Evolutionary conservation across 805 yeast species (phyloP).

Genomic region (Myxozyma geophila): DNA sequence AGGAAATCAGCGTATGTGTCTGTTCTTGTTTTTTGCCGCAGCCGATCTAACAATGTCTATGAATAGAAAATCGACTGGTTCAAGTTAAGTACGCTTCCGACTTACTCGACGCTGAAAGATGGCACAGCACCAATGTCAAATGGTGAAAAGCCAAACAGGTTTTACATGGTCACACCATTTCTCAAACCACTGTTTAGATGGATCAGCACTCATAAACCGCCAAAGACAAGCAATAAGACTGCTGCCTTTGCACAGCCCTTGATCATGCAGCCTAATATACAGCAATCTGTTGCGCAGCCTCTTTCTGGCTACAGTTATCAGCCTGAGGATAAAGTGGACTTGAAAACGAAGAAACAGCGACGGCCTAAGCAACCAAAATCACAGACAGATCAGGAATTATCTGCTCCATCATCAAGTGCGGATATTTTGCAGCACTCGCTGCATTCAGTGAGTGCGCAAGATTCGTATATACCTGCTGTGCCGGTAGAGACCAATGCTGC

Average conservation of each 20-base stretch:
- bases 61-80: slow-evolving; percentile 39
- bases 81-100: slow-evolving; percentile 43
- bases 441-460: neutral
- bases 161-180: slow-evolving; percentile 48
- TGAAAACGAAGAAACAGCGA: slow-evolving; percentile 3
- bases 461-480: neutral
- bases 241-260: neutral
- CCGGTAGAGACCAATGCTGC: neutral
- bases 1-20: slow-evolving; percentile 72
- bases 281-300: neutral
- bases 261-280: neutral
- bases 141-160: slow-evolving; percentile 33
- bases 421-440: neutral
- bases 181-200: slow-evolving; percentile 44
- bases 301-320: neutral
- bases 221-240: neutral
- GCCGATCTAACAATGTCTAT: neutral
- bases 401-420: neutral
- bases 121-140: slow-evolving; percentile 14
- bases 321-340: neutral
- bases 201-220: slow-evolving; percentile 37
- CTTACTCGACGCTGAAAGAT: slow-evolving; percentile 36
- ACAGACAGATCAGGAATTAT: neutral
- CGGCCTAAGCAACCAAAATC: slow-evolving; percentile 4
- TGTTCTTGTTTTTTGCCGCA: neutral